phyloP scores from a whole-genome alignment of 768 basidiomycete species.

The Macrolepiota dolichaula region DNA sequence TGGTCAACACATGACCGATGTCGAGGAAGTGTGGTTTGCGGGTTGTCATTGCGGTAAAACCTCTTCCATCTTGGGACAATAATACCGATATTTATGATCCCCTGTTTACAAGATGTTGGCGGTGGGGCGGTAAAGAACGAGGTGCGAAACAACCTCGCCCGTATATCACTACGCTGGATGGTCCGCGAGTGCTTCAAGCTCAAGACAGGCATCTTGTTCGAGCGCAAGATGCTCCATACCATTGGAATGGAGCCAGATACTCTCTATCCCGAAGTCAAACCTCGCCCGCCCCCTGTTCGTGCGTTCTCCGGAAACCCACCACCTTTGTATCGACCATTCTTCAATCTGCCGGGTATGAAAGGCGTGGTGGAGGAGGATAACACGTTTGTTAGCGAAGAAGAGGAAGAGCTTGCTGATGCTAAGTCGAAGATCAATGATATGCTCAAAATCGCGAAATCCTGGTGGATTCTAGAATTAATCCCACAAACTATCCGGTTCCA shows the following conservation, averaged over 20 bases:
- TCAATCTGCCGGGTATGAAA: constrained; percentile 18
- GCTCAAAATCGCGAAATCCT: constrained; percentile 39
- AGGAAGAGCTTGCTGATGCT: constrained; percentile 60
- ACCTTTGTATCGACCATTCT: constrained; percentile 16
- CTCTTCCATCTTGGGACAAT: neutral
- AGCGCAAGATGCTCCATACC: constrained; percentile 39
- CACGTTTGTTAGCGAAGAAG: constrained; percentile 46
- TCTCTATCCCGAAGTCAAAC: constrained; percentile 41
- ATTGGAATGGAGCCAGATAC: constrained; percentile 44
- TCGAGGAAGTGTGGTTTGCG: constrained; percentile 80
- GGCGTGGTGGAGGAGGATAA: constrained; percentile 21
- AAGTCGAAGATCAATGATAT: constrained; percentile 52
- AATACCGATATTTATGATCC: neutral
- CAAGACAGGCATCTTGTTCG: constrained; percentile 59
- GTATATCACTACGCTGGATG: constrained; percentile 79
- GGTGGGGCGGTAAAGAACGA: constrained; percentile 65
- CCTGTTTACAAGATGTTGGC: constrained; percentile 56
- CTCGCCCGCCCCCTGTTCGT: constrained; percentile 36
- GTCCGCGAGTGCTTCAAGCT: constrained; percentile 58
- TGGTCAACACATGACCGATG: constrained; percentile 44
- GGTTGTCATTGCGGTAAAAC: constrained; percentile 64
- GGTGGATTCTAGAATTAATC: constrained; percentile 67
- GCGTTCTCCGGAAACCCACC: constrained; percentile 22
- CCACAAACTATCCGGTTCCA: constrained; percentile 40
- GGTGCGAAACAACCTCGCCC: constrained; percentile 55